These are phyloP conservation scores for Beta corolliflora DNA, from an alignment of 179 eudicot genomes.

Conservation along the genomic window DNA sequence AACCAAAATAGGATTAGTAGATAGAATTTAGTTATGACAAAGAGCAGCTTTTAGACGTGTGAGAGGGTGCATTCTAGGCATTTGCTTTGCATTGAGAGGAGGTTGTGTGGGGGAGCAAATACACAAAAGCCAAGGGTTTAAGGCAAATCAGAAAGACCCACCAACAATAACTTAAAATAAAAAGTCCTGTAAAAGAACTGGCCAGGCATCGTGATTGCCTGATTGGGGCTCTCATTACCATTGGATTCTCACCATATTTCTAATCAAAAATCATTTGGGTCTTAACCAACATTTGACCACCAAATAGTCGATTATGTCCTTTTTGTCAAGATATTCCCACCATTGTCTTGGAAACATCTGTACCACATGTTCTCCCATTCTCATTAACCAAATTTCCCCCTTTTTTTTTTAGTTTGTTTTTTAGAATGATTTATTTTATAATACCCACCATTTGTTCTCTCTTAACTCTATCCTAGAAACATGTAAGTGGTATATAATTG, in stretches of 20 bases:
- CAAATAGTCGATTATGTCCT: constrained; percentile 21
- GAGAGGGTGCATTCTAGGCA: background rate
- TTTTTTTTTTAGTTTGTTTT: background rate
- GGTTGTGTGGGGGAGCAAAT: background rate
- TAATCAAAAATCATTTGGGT: constrained; percentile 21
- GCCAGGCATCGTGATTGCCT: constrained; percentile 19
- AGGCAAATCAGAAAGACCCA: background rate
- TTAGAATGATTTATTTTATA: too few relatives aligned
- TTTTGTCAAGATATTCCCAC: constrained; percentile 18
- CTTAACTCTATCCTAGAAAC: background rate
- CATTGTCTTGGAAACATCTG: constrained; percentile 34
- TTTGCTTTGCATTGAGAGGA: background rate
- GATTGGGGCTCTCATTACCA: constrained; percentile 26
- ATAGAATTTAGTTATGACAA: constrained; percentile 6
- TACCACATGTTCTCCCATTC: constrained; percentile 42
- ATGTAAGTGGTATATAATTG: background rate
- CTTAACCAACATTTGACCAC: constrained; percentile 42
- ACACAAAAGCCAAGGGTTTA: background rate
- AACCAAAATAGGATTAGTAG: too few relatives aligned
- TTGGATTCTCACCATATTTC: constrained; percentile 34
- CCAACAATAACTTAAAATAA: background rate
- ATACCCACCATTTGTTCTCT: background rate
- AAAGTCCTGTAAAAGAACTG: constrained; percentile 1
- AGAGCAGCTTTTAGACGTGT: constrained; percentile 17
- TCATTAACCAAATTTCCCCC: background rate